Conservation (phyloP, 108 stramenopile species). For the Conticribra weissflogii region DNA sequence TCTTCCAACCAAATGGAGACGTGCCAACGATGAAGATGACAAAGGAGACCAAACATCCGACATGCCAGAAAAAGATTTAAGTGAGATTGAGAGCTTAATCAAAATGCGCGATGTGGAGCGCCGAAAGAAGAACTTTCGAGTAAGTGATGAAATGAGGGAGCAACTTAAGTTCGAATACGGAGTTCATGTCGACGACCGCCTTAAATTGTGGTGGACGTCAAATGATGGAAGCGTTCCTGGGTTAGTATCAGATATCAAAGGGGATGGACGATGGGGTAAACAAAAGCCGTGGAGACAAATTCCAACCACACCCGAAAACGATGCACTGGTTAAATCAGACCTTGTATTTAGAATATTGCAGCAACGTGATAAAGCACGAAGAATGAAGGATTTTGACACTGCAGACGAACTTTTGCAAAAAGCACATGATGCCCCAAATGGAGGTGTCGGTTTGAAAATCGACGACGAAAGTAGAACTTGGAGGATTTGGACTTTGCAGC, state of each 20-base stretch:
- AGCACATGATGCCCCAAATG: conserved; percentile 67
- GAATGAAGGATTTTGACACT: conserved; percentile 76
- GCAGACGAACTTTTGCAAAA: conserved; percentile 76
- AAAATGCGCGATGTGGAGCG: conserved; percentile 71
- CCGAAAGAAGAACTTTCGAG: conserved; percentile 59
- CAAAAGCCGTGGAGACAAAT: conserved; percentile 77
- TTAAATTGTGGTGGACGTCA: conserved; percentile 84
- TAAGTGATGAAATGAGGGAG: conserved; percentile 73
- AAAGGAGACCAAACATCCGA: conserved; percentile 41
- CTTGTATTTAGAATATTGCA: conserved; percentile 64
- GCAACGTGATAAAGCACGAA: conserved; percentile 79
- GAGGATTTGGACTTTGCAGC: conserved; percentile 80
- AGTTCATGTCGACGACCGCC: conserved; percentile 80
- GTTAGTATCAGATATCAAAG: conserved; percentile 69
- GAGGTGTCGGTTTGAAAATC: conserved; percentile 68
- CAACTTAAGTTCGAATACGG: conserved; percentile 62
- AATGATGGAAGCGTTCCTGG: conserved; percentile 67
- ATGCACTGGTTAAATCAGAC: conserved; percentile 76
- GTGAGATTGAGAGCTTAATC: conserved; percentile 53
- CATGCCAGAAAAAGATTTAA: conserved; percentile 49
- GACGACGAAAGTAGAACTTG: conserved; percentile 87
- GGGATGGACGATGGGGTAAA: conserved; percentile 80
- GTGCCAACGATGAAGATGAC: conserved; percentile 67
- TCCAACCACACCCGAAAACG: conserved; percentile 79
- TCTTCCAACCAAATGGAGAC: conserved; percentile 71